Percentiles rank a stretch among this genome's conserved stretches.
Evolutionary conservation across 2,329 filamentous ascomycete genomes (phyloP).

Genomic region (Metarhizium humberi): DNA sequence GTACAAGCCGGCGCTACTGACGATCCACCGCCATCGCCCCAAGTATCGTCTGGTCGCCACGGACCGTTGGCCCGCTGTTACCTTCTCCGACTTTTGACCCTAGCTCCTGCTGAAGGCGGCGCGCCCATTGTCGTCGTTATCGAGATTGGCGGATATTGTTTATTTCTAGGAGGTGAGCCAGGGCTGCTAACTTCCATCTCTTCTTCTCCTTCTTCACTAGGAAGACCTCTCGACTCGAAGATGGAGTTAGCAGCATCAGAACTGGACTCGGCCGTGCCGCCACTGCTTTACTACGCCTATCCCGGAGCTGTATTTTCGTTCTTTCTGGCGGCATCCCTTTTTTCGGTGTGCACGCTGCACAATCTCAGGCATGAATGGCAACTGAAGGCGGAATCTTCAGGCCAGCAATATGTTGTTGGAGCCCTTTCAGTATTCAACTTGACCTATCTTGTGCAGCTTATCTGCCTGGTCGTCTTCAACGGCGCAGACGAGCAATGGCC

Average conservation of each 20-base stretch:
- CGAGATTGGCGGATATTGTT: background rate
- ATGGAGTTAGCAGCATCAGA: conserved; percentile 4
- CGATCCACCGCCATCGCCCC: too few relatives aligned
- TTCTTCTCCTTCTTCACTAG: background rate
- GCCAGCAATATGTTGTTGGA: conserved; percentile 23
- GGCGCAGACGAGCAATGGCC: conserved; percentile 27
- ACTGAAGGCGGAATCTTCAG: conserved; percentile 10
- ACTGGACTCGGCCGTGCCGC: conserved; percentile 20
- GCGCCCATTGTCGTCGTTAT: background rate
- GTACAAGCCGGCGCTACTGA: too few relatives aligned
- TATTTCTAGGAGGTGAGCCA: background rate
- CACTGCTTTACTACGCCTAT: conserved; percentile 47
- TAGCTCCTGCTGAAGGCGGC: background rate
- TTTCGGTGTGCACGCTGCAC: conserved; percentile 45
- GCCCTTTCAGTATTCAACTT: conserved; percentile 33
- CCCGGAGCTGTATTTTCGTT: conserved; percentile 48
- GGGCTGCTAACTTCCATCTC: background rate
- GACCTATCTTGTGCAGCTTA: conserved; percentile 39
- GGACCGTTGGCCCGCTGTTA: too few relatives aligned
- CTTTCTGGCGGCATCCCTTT: conserved; percentile 41
- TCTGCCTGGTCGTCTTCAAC: conserved; percentile 27
- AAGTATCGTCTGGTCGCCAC: too few relatives aligned
- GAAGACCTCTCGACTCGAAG: background rate
- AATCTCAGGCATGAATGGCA: conserved; percentile 22
- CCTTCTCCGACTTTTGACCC: too few relatives aligned